These are phyloP conservation scores for Pelargonium nanum DNA, from an alignment of 345 rosid genomes.

Conservation along the genomic window DNA sequence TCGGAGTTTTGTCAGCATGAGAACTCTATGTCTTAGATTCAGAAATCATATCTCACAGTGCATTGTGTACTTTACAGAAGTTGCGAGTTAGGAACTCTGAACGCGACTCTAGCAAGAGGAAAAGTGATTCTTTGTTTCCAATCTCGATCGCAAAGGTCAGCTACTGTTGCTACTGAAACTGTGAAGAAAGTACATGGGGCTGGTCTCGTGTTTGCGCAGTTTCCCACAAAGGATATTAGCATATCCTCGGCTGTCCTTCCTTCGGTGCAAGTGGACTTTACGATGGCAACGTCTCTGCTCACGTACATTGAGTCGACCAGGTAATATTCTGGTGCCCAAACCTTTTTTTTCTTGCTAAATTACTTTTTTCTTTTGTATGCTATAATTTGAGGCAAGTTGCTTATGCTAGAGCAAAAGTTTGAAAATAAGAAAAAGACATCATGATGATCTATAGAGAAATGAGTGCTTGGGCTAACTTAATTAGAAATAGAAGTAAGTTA, in stretches of 20 bases:
- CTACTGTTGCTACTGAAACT: slow-evolving; percentile 20
- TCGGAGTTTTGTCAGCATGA: background rate
- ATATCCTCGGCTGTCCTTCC: slow-evolving; percentile 23
- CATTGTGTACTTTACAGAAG: slow-evolving; percentile 16
- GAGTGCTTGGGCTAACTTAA: too few relatives aligned
- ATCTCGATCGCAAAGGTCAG: slow-evolving; percentile 34
- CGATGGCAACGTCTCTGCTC: slow-evolving; percentile 34
- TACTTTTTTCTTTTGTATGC: too few relatives aligned
- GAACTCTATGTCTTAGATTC: too few relatives aligned
- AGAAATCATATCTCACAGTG: slow-evolving; percentile 1
- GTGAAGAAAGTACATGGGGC: slow-evolving; percentile 25
- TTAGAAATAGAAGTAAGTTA: too few relatives aligned
- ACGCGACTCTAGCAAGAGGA: slow-evolving; percentile 37
- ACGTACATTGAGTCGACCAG: slow-evolving; percentile 28
- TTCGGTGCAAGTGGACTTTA: slow-evolving; percentile 34
- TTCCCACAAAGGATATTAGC: slow-evolving; percentile 32
- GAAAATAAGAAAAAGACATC: too few relatives aligned
- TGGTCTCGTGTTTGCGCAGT: slow-evolving; percentile 38
- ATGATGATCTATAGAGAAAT: too few relatives aligned
- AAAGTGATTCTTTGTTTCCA: slow-evolving; percentile 44
- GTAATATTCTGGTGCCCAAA: slow-evolving; percentile 19
- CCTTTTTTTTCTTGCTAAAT: too few relatives aligned
- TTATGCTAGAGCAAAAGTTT: too few relatives aligned
- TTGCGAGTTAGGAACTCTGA: slow-evolving; percentile 29
- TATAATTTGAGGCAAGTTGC: too few relatives aligned